Evolutionary conservation across 2,329 filamentous ascomycete species (phyloP).

Genomic region (Diatrype stigma): DNA sequence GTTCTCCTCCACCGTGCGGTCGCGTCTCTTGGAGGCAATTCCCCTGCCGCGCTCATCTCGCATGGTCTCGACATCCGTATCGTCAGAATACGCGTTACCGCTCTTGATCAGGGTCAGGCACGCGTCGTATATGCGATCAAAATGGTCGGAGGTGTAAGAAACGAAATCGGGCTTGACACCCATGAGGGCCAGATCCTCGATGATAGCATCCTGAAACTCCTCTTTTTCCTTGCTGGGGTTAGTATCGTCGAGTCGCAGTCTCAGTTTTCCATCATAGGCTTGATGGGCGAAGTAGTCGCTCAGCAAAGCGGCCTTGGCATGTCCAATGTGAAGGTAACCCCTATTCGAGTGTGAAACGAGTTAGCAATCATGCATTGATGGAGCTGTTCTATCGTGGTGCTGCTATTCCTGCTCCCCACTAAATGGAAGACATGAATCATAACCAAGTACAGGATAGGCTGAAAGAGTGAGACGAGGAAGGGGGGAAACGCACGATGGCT

Average conservation of each 20-base stretch:
- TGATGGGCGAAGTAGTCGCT: conserved; percentile 97
- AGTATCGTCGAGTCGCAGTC: conserved; percentile 93
- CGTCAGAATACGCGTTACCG: conserved; percentile 89
- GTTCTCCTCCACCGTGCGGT: conserved; percentile 76
- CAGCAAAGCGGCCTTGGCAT: conserved; percentile 88
- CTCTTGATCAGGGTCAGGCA: conserved; percentile 80
- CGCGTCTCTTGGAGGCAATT: conserved; percentile 75
- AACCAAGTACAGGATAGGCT: too few relatives aligned
- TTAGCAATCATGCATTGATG: conserved; percentile 1
- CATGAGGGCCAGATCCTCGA: conserved; percentile 87
- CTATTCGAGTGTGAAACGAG: conserved; percentile 22
- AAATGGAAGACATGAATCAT: too few relatives aligned
- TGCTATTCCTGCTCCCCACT: too few relatives aligned
- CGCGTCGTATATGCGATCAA: conserved; percentile 84
- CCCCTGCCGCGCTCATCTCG: conserved; percentile 78
- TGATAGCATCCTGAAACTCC: conserved; percentile 90
- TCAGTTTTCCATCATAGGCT: conserved; percentile 84
- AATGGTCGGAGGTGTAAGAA: conserved; percentile 93
- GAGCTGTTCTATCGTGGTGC: too few relatives aligned
- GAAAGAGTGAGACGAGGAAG: too few relatives aligned
- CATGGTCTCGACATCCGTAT: conserved; percentile 89
- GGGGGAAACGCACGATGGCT: conserved; percentile 67
- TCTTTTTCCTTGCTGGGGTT: conserved; percentile 97
- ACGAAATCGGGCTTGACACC: conserved; percentile 84
- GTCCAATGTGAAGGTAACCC: conserved; percentile 91